Evolutionary conservation across 2,329 filamentous ascomycete genomes (phyloP).

Genomic region (Bretziella fagacearum): DNA sequence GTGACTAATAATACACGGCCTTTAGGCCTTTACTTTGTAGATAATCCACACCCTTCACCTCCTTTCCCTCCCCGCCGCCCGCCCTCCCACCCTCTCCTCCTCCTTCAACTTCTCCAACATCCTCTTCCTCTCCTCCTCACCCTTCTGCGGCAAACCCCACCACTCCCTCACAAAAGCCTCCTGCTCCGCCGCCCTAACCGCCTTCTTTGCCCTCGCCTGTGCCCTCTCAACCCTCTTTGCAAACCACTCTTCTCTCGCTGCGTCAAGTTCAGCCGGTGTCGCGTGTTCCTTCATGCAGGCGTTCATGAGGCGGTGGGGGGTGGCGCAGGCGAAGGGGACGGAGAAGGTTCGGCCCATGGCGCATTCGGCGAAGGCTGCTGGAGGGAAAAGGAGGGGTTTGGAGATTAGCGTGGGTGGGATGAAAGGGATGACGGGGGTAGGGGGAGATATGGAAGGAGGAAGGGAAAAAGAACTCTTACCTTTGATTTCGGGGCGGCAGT

Average conservation of each 20-base stretch:
- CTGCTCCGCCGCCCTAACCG: slow-evolving; percentile 39
- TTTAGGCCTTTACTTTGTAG: not conserved
- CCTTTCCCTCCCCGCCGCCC: not conserved
- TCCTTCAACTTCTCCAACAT: slow-evolving; percentile 35
- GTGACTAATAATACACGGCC: slow-evolving; percentile 10
- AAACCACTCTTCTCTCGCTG: slow-evolving; percentile 89
- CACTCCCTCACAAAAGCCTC: slow-evolving; percentile 49
- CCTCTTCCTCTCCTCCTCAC: slow-evolving; percentile 31
- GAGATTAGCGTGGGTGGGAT: not conserved
- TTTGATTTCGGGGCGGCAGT: slow-evolving; percentile 65
- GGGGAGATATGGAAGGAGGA: not conserved
- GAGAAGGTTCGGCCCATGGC: slow-evolving; percentile 72
- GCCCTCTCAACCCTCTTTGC: slow-evolving; percentile 54
- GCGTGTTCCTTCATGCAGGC: slow-evolving; percentile 79
- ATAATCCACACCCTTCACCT: not conserved
- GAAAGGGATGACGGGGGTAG: not conserved
- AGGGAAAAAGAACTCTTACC: slow-evolving; percentile 28
- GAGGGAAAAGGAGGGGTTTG: not conserved
- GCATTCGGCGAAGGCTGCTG: slow-evolving; percentile 79
- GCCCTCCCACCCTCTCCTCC: slow-evolving; percentile 32
- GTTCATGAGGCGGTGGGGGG: slow-evolving; percentile 75
- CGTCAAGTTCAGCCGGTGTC: slow-evolving; percentile 69
- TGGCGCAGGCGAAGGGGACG: slow-evolving; percentile 71
- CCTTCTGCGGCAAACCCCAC: slow-evolving; percentile 46
- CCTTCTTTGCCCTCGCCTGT: slow-evolving; percentile 47